Conservation (phyloP, 2,329 filamentous ascomycete genomes). For the Talaromyces islandicus region DNA sequence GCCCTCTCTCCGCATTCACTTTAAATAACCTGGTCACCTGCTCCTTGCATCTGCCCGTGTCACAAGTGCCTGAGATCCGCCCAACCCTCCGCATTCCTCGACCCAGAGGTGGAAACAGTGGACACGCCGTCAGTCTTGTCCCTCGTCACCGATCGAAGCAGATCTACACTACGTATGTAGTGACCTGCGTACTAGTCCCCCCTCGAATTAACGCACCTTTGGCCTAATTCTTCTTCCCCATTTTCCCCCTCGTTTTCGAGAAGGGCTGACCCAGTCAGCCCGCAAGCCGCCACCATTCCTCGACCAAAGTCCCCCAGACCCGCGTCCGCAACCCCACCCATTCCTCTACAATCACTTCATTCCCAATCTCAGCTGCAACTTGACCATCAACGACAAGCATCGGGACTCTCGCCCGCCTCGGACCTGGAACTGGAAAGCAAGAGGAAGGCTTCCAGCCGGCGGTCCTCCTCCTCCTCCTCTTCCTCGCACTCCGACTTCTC, state of each 20-base stretch:
- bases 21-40: constrained; percentile 7
- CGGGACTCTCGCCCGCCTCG: constrained; percentile 23
- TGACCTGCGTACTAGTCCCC: not conserved
- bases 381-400: not conserved
- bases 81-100: not conserved
- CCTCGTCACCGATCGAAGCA: not conserved
- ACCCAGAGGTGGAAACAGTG: not conserved
- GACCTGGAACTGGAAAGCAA: constrained; percentile 39
- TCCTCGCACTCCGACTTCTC: constrained; percentile 60
- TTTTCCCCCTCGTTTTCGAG: constrained; percentile 1
- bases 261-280: constrained; percentile 73
- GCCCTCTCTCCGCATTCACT: not conserved
- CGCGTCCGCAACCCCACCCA: constrained; percentile 65
- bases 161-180: not conserved
- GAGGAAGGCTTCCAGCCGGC: constrained; percentile 45
- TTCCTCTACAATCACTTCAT: constrained; percentile 72
- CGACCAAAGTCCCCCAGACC: constrained; percentile 58
- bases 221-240: not conserved
- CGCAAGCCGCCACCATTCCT: constrained; percentile 78
- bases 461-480: constrained; percentile 44
- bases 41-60: constrained; percentile 12
- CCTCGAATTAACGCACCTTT: not conserved
- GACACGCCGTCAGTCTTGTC: not conserved
- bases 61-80: constrained; percentile 11
- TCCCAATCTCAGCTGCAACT: constrained; percentile 18